Conservation (phyloP, 345 rosid genomes). For the Noccaea caerulescens region DNA sequence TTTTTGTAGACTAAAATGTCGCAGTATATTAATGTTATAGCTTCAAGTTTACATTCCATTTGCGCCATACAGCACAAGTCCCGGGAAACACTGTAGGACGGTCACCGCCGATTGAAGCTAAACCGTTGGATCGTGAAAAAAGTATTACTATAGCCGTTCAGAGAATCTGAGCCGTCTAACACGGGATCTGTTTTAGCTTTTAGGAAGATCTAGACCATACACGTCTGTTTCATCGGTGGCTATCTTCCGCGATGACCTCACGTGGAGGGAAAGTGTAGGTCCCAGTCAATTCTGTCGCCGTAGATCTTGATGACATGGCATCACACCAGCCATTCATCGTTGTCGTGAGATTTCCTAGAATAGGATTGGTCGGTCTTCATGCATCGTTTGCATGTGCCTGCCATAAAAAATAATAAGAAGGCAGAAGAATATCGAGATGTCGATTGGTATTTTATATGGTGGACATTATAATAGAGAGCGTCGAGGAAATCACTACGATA, state of each 20-base stretch:
- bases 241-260: conserved; percentile 45
- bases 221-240: conserved; percentile 37
- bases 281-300: conserved; percentile 1
- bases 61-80: conserved; percentile 42
- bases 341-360: conserved; percentile 36
- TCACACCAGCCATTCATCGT: conserved; percentile 24
- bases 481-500: conserved; percentile 26
- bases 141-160: conserved; percentile 52
- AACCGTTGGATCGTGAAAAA: conserved; percentile 55
- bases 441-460: conserved; percentile 25
- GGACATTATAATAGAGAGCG: conserved; percentile 31
- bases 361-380: conserved; percentile 46
- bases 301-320: conserved; percentile 46
- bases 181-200: conserved; percentile 37
- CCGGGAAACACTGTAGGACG: conserved; percentile 62
- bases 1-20: conserved; percentile 40
- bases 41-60: conserved; percentile 53
- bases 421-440: conserved; percentile 16
- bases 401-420: conserved; percentile 27
- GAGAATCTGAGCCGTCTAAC: conserved; percentile 56
- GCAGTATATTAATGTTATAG: conserved; percentile 24
- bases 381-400: conserved; percentile 48
- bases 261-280: conserved; percentile 46
- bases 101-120: conserved; percentile 61
- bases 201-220: conserved; percentile 56